A percentile compares a stretch with the other conserved stretches of the same genome.
Conservation (phyloP, 2,329 filamentous ascomycete species). For the Pleurostoma richardsiae region DNA sequence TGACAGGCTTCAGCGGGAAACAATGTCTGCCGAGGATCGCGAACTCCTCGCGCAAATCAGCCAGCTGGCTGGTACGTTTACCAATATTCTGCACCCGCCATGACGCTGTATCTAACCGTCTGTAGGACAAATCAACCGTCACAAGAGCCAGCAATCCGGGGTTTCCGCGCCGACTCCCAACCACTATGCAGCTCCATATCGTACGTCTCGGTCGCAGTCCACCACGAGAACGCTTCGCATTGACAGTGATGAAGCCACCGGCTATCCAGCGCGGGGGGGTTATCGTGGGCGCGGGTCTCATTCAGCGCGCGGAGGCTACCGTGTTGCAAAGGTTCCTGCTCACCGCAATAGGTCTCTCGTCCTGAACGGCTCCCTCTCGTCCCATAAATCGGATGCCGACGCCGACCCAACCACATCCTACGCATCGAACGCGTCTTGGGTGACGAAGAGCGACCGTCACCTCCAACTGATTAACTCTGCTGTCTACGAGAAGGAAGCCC, state of each 20-base stretch:
- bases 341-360: constrained; percentile 55
- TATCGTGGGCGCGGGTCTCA: constrained; percentile 18
- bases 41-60: constrained; percentile 50
- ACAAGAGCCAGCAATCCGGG: constrained; percentile 60
- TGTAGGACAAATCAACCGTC: constrained; percentile 72
- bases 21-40: constrained; percentile 45
- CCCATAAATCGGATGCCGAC: constrained; percentile 18
- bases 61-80: constrained; percentile 39
- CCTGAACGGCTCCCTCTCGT: constrained; percentile 42
- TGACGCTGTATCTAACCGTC: constrained; percentile 2
- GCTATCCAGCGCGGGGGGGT: constrained; percentile 17
- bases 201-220: neutral
- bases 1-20: neutral
- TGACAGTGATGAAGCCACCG: constrained; percentile 1
- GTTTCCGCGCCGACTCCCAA: constrained; percentile 17
- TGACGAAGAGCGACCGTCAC: constrained; percentile 70
- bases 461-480: constrained; percentile 78
- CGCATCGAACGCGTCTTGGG: constrained; percentile 47
- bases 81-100: neutral
- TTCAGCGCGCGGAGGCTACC: constrained; percentile 22
- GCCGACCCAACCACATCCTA: constrained; percentile 23
- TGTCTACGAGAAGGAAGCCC: constrained; percentile 69
- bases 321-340: constrained; percentile 25
- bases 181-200: neutral
- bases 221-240: neutral